Evolutionary conservation across 148 eudicot genomes (phyloP), one percentile per base, ranked within the genome.

Genomic region (Amaranthus hypochondriacus): DNA sequence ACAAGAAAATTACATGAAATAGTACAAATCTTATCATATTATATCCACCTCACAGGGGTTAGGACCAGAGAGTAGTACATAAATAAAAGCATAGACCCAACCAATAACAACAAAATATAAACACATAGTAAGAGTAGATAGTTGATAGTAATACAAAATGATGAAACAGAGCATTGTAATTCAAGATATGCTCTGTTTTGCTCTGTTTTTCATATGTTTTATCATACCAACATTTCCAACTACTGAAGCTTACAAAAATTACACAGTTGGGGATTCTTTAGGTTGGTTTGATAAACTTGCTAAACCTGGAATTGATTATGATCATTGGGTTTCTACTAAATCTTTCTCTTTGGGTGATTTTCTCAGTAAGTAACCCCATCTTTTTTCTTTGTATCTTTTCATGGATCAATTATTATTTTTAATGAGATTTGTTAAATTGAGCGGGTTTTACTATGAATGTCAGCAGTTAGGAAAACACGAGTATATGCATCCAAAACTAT

Each of bases 271-370:
- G 6, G 93, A 85, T 61, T 84, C 89, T 14, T 68, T 85, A 68
- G 98, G 98, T 4, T 94, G 98, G 98, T 89, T 70, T 80, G 98
- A 91, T 65, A 79, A 72, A 18, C 86, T 77, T 59, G 81, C 75
- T 0, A 91, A 91, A 59, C 87, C 96, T 52, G 73, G 48, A 58
- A 77, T 83, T n/a, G 81, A 91, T 72, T 94, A 94, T 76, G 86
- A 82, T 9, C 86, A 88, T 79, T 94, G 98, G 98, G 88, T 70
- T 78, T 71, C 84, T 79, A 75, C 18, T 62, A 91, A 91, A 51
- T 72, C 78, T 69, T 94, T 91, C 89, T 77, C 84, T 76, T 81
- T 94, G 78, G 98, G 98, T 58, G 98, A 94, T 86, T 94, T 91
- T 75, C 98, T 94, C 79, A 82, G 98, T 93, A 83, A 85, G 95